Evolutionary conservation across 2,329 filamentous ascomycete species (phyloP), one percentile per base, ranked within the genome.

Genomic region (Epicoccum nigrum): DNA sequence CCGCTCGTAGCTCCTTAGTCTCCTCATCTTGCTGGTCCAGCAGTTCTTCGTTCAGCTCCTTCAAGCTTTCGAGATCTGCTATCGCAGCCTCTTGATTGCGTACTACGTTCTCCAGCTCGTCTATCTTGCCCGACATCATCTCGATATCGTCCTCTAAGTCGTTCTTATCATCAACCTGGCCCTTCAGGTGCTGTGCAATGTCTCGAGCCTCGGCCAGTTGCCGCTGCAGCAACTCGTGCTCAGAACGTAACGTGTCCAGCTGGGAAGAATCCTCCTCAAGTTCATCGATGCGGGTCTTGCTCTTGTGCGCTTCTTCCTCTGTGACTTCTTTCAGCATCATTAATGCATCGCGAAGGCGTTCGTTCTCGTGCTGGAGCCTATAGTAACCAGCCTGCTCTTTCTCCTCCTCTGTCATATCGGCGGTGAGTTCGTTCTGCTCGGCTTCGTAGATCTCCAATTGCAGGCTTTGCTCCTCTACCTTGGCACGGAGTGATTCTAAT

Each of bases 131-230:
- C 0, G 89, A 91, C 31, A 99, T 81, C 57, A 95, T 89, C 72
- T 96, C 92, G 54, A 97, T 92, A 83, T 97, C 93, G 61, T 95
- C 89, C 70, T 97, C 94, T 11, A 91, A 90, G 4, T 90, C 90
- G 8, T 94, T 81, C 6, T 91, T 91, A 41, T 89, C 90, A 64
- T 99, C 92, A 2, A 99, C 83, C 72, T 97, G 94, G 69, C 96
- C 89, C 42, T 90, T 87, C 11, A 99, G 83, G 63, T 97, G 90
- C 58, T 94, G 88, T 33, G 94, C 86, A 30, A 86, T 86, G 8
- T 85, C 81, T 67, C 97, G 88, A 0, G 86, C 83, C 45, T 88
- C 83, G 4, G 83, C 74, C 9, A 97, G 76, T 68, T 89, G 91
- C 61, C 89, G 88, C 63, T 89, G 89, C 1, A 85, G 82, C 11